phyloP scores from a whole-genome alignment of 2,329 filamentous ascomycete species.

The Arthroderma uncinatum region DNA sequence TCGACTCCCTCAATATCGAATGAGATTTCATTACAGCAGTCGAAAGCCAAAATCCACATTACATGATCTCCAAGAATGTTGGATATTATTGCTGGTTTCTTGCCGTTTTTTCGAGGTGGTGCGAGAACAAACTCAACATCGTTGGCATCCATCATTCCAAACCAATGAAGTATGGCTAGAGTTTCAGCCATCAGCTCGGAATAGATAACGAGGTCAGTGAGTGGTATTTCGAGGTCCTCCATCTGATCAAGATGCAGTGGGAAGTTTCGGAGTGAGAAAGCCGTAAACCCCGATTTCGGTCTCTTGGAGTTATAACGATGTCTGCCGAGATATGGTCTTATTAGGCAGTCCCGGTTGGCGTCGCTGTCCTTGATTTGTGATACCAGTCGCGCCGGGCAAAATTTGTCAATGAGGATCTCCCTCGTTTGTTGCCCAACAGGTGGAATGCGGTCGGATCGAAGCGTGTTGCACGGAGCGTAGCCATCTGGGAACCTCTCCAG shows the following conservation, averaged over 20 bases:
- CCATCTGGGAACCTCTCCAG: constrained; percentile 20
- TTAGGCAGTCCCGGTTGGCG: constrained; percentile 38
- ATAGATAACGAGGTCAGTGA: constrained; percentile 22
- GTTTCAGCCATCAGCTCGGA: constrained; percentile 39
- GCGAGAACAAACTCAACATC: constrained; percentile 48
- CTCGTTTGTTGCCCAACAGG: constrained; percentile 21
- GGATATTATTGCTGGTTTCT: constrained; percentile 2
- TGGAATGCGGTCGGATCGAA: constrained; percentile 28
- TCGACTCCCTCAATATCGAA: constrained; percentile 34
- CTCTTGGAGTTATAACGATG: constrained; percentile 13
- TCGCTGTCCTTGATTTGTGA: constrained; percentile 21
- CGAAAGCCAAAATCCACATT: constrained; percentile 42
- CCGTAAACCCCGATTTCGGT: constrained; percentile 17
- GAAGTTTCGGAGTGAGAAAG: constrained; percentile 39
- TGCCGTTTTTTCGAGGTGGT: constrained; percentile 1
- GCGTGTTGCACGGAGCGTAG: constrained; percentile 26
- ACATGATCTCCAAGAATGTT: constrained; percentile 25
- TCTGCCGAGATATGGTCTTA: constrained; percentile 41
- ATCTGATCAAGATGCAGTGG: constrained; percentile 43
- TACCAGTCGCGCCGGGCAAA: constrained; percentile 22
- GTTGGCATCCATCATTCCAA: constrained; percentile 38
- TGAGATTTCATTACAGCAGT: constrained; percentile 29
- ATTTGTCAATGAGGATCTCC: constrained; percentile 23
- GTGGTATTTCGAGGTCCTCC: constrained; percentile 31
- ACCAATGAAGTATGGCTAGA: constrained; percentile 44